phyloP scores from a whole-genome alignment of 352 stramenopile genomes.

The Pythium sp. region DNA sequence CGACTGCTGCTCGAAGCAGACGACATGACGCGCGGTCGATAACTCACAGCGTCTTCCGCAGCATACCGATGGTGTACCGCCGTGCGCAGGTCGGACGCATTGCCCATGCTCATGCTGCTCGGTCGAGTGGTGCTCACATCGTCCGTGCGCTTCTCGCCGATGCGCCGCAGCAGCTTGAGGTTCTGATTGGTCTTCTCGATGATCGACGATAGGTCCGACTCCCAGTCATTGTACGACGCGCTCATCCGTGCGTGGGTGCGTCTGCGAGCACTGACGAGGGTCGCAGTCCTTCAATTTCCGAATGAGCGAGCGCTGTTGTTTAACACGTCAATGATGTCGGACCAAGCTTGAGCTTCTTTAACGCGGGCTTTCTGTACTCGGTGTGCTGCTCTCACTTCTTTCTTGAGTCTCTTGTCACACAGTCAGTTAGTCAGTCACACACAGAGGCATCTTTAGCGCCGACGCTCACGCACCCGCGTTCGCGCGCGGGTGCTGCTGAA shows the following conservation, averaged over 20 bases:
- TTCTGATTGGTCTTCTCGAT: constrained; percentile 89
- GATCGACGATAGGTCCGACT: constrained; percentile 82
- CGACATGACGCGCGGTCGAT: constrained; percentile 15
- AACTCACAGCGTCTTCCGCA: constrained; percentile 8
- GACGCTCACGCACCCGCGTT: not conserved
- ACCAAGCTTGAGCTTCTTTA: not conserved
- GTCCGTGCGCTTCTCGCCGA: constrained; percentile 69
- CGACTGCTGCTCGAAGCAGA: not conserved
- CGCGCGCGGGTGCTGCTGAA: not conserved
- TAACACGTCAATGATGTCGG: constrained; percentile 4
- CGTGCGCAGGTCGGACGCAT: constrained; percentile 7
- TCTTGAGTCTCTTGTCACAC: not conserved
- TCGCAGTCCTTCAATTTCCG: not conserved
- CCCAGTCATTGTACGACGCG: constrained; percentile 64
- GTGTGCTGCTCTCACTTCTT: not conserved
- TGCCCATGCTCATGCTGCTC: constrained; percentile 8
- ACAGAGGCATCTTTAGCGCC: not conserved
- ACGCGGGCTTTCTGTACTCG: not conserved
- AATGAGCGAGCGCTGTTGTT: constrained; percentile 8
- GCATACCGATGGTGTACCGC: constrained; percentile 15
- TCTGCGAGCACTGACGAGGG: not conserved
- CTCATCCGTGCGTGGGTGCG: constrained; percentile 38
- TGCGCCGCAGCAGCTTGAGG: constrained; percentile 77
- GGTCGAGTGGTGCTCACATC: constrained; percentile 37
- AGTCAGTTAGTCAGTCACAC: not conserved